phyloP scores from a whole-genome alignment of 257 asterid genomes.

The Solanum chmielewskii region DNA sequence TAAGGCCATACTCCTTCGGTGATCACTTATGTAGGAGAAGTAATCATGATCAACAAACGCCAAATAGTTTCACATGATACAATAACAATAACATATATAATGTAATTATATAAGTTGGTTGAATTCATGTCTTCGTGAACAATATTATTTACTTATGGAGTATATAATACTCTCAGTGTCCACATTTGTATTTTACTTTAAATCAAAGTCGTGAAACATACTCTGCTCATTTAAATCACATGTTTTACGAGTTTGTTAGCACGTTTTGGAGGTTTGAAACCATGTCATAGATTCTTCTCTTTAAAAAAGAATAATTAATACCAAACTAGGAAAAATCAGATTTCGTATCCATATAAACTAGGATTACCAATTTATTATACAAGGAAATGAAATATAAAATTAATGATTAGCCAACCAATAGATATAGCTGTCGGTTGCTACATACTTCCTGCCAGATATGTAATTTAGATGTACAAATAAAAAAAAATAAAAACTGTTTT shows the following conservation, averaged over 20 bases:
- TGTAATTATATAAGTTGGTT: background rate
- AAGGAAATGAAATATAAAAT: background rate
- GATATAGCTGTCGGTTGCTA: background rate
- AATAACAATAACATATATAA: background rate
- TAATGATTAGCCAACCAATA: background rate
- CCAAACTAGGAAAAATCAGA: background rate
- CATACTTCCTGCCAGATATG: background rate
- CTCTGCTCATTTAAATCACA: background rate
- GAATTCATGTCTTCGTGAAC: background rate
- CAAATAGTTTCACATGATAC: background rate
- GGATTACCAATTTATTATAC: background rate
- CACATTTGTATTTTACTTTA: background rate
- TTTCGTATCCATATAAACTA: background rate
- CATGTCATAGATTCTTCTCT: background rate
- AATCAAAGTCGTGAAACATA: background rate
- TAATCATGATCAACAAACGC: background rate
- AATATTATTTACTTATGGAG: background rate
- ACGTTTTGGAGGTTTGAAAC: background rate
- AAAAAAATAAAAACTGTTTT: background rate
- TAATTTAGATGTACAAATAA: background rate
- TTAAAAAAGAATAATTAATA: background rate
- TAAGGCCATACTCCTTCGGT: too few species aligned
- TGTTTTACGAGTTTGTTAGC: background rate
- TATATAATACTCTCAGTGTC: background rate
- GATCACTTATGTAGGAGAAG: too few species aligned